Evolutionary conservation across 176 grass and related monocot genomes (phyloP).

Genomic region (Carex kokanica): DNA sequence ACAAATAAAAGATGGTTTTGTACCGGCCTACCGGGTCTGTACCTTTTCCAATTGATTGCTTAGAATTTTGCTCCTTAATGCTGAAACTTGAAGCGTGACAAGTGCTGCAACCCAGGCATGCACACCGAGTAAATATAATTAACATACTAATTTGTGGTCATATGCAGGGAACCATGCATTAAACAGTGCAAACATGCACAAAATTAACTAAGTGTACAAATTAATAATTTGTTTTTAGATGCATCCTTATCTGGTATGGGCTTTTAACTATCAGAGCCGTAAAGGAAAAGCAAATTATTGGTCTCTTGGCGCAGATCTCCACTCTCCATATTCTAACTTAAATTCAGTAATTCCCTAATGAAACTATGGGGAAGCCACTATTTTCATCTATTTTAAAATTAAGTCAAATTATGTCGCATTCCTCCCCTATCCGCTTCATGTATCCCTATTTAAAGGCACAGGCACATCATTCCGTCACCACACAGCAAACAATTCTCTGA

Average conservation of each 20-base stretch:
- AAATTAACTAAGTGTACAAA: background rate
- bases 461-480: background rate
- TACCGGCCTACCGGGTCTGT: background rate
- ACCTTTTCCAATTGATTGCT: background rate
- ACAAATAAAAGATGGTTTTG: background rate
- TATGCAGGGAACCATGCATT: background rate
- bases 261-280: background rate
- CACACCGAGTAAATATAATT: background rate
- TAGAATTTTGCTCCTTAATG: background rate
- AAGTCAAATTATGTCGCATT: background rate
- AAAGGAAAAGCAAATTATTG: background rate
- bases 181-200: background rate
- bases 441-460: slow-evolving; percentile 1
- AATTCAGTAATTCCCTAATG: background rate
- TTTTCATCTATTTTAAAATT: background rate
- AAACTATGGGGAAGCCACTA: slow-evolving; percentile 1
- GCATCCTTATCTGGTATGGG: slow-evolving; percentile 2
- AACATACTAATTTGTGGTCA: background rate
- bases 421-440: background rate
- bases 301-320: background rate
- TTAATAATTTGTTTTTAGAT: background rate
- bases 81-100: background rate
- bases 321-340: background rate
- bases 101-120: background rate
- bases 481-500: background rate